Evolutionary conservation across 2,329 filamentous ascomycete species (phyloP), one percentile per base, ranked within the genome.

Genomic region (Fusarium luffae): DNA sequence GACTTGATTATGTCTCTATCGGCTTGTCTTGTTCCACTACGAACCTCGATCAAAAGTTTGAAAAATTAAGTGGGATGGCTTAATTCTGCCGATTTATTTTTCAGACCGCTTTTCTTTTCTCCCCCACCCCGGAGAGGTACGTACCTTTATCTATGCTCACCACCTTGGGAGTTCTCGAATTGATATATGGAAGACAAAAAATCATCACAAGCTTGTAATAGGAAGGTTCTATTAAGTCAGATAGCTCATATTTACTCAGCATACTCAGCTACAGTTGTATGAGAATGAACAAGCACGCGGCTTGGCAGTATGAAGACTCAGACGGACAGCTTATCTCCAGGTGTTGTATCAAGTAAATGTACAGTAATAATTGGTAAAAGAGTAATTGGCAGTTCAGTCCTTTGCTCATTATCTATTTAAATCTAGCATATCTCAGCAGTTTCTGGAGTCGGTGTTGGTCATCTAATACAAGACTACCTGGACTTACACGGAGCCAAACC

Each of bases 51-150:
- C 71, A 70, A 71, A 69, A 68, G 66, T 69, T 62, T 62, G 60
- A 80, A 80, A 80, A 81, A 79, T 76, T 74, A 77, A 76, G 79
- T 79, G 79, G 79, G 77, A 77, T 78, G 40, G 73, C 23, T 61
- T 66, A 57, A 79, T 80, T 80, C 78, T 80, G 79, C 79, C 79
- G 69, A 65, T 43, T 57, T 48, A 61, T 67, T 70, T 69, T 30
- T 47, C 59, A 75, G 71, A 80, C 78, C 78, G 77, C 78, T 70
- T 74, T 76, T 68, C 18, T 44, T 13, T 23, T 43, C 18, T 57
- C 63, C 65, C 68, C 66, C 73, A 69, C 72, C 23, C 54, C 19
- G 11, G n/a, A 18, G 23, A 40, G 54, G 58, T 69, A 72, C 69
- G 66, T 69, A 68, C 66, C 56, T 54, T 11, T 21, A 23, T 19